Conservation (phyloP, 768 basidiomycete species). For the Mycena galopus region DNA sequence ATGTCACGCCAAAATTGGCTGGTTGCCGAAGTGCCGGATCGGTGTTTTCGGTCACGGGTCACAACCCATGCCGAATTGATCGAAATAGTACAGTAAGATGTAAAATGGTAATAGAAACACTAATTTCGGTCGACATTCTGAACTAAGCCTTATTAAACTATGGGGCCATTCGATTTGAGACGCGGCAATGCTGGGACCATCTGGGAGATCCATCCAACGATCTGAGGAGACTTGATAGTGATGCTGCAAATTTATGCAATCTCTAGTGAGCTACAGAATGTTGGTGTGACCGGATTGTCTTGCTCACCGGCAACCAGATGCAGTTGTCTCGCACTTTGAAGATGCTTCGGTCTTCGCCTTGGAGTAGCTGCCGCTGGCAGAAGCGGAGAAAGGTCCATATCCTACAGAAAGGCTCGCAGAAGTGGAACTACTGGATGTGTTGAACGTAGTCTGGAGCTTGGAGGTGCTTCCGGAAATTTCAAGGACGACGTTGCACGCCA, state of each 20-base stretch:
- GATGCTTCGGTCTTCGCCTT: conserved; percentile 13
- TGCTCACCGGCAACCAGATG: conserved; percentile 10
- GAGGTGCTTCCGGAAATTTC: conserved; percentile 12
- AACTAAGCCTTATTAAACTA: neutral
- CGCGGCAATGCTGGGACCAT: conserved; percentile 13
- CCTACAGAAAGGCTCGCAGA: conserved; percentile 13
- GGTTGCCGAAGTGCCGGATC: too few relatives aligned
- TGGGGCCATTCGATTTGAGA: conserved; percentile 1
- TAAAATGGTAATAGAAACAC: too few relatives aligned
- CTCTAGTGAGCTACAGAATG: conserved; percentile 8
- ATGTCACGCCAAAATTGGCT: too few relatives aligned
- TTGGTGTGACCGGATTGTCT: conserved; percentile 1
- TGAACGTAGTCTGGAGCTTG: conserved; percentile 7
- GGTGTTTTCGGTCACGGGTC: too few relatives aligned
- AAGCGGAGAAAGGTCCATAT: conserved; percentile 18
- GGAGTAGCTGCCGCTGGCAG: conserved; percentile 14
- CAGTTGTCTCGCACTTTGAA: conserved; percentile 17
- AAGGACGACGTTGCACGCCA: conserved; percentile 6
- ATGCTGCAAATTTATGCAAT: conserved; percentile 12
- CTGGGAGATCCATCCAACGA: conserved; percentile 16
- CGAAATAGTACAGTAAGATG: too few relatives aligned
- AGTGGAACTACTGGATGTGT: conserved; percentile 18
- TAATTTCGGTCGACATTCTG: conserved; percentile 1
- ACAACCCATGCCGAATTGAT: too few relatives aligned
- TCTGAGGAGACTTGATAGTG: conserved; percentile 12